Conservation (phyloP, 192 early-diverging fungal genomes). For the Borealophlyctis nickersoniae region DNA sequence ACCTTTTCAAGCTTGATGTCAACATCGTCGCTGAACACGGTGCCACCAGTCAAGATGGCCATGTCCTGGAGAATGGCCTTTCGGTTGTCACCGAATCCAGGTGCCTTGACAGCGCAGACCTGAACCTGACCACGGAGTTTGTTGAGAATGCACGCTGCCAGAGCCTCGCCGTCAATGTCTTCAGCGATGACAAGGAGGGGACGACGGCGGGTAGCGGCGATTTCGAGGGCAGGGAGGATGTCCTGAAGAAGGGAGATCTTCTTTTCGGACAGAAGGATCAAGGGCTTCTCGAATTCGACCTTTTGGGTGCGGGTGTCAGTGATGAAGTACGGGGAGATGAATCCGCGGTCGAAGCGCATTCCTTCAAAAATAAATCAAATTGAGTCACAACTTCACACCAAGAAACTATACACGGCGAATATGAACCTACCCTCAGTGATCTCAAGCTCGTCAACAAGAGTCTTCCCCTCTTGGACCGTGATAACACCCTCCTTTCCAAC, state of each 20-base stretch:
- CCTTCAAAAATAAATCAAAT: slow-evolving; percentile 25
- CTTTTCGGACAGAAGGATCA: slow-evolving; percentile 96
- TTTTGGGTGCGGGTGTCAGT: slow-evolving; percentile 98
- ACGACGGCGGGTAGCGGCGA: slow-evolving; percentile 89
- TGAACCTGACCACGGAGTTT: slow-evolving; percentile 98
- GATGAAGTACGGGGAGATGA: slow-evolving; percentile 99
- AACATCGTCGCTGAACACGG: slow-evolving; percentile 96
- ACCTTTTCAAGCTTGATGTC: slow-evolving; percentile 96
- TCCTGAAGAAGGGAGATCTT: slow-evolving; percentile 97
- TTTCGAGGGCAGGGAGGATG: slow-evolving; percentile 92
- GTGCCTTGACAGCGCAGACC: slow-evolving; percentile 97
- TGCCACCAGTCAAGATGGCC: slow-evolving; percentile 92
- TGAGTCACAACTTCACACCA: slow-evolving; percentile 1
- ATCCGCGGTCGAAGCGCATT: slow-evolving; percentile 99
- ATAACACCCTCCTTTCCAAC: slow-evolving; percentile 99
- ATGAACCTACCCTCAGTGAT: slow-evolving; percentile 86
- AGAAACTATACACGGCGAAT: not conserved
- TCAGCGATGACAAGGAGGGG: slow-evolving; percentile 97
- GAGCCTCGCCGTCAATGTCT: slow-evolving; percentile 98
- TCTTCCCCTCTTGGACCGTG: slow-evolving; percentile 99
- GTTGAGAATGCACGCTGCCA: slow-evolving; percentile 99
- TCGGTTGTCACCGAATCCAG: slow-evolving; percentile 99
- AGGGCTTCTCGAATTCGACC: slow-evolving; percentile 99
- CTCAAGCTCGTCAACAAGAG: slow-evolving; percentile 97
- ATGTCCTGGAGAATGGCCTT: slow-evolving; percentile 98